Evolutionary conservation across 2,329 filamentous ascomycete species (phyloP).

Genomic region (Fulvia fulva): DNA sequence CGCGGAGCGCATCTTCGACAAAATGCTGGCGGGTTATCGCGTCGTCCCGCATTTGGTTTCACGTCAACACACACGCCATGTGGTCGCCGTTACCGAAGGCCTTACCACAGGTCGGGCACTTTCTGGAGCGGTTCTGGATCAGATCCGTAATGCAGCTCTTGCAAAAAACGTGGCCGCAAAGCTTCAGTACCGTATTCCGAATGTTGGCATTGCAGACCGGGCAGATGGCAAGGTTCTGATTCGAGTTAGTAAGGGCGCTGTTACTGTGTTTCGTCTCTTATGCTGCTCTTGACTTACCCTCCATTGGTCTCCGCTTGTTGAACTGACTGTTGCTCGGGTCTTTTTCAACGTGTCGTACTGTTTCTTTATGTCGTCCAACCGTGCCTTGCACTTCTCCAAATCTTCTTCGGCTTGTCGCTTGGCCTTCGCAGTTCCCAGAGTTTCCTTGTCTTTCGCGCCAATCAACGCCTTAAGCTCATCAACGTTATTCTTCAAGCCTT

Average conservation of each 20-base stretch:
- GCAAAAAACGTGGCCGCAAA: slow-evolving; percentile 94
- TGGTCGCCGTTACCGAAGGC: slow-evolving; percentile 88
- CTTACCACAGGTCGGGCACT: slow-evolving; percentile 90
- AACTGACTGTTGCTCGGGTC: slow-evolving; percentile 63
- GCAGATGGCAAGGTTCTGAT: slow-evolving; percentile 73
- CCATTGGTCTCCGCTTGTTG: slow-evolving; percentile 78
- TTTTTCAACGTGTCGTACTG: slow-evolving; percentile 81
- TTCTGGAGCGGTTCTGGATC: slow-evolving; percentile 82
- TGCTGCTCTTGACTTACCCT: slow-evolving; percentile 60
- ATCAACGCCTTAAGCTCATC: slow-evolving; percentile 70
- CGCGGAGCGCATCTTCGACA: neutral
- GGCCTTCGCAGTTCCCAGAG: slow-evolving; percentile 59
- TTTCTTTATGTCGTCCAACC: slow-evolving; percentile 73
- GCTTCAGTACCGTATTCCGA: slow-evolving; percentile 90
- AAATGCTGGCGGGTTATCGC: neutral
- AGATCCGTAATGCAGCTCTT: slow-evolving; percentile 84
- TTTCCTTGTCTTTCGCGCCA: slow-evolving; percentile 68
- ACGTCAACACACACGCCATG: slow-evolving; percentile 55
- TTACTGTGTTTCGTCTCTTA: neutral
- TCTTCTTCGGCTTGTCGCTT: slow-evolving; percentile 64
- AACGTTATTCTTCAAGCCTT: slow-evolving; percentile 71
- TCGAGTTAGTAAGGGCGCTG: neutral
- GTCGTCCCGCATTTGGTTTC: slow-evolving; percentile 6
- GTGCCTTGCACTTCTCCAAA: slow-evolving; percentile 72
- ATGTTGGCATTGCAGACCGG: slow-evolving; percentile 89